phyloP scores from a whole-genome alignment of 2,329 filamentous ascomycete species.

The Aspergillus quadrilineatus region DNA sequence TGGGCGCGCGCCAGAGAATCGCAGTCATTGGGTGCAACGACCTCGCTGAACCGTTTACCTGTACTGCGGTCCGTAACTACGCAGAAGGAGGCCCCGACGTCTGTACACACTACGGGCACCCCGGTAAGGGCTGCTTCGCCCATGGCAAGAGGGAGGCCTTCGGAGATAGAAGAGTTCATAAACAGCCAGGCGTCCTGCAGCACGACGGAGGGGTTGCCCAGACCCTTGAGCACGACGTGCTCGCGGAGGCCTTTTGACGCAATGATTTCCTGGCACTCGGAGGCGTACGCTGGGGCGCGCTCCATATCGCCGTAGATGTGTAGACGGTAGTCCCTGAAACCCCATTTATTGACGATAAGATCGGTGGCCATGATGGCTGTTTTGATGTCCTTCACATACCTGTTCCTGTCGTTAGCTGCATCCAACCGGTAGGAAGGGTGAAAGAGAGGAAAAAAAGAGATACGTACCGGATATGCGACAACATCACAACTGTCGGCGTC shows the following conservation, averaged over 20 bases:
- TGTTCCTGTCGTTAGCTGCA: neutral
- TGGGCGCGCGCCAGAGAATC: constrained; percentile 60
- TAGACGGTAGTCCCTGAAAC: constrained; percentile 61
- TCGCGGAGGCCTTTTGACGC: constrained; percentile 53
- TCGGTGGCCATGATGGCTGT: constrained; percentile 62
- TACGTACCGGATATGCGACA: constrained; percentile 52
- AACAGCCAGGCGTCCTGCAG: constrained; percentile 49
- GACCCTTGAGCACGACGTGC: constrained; percentile 50
- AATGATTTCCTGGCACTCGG: constrained; percentile 57
- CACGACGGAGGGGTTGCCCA: constrained; percentile 17
- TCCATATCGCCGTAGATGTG: constrained; percentile 66
- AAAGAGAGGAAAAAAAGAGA: neutral
- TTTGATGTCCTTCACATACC: constrained; percentile 59
- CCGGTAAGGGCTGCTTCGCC: constrained; percentile 47
- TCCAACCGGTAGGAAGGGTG: too few species aligned
- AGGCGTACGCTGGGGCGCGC: constrained; percentile 60
- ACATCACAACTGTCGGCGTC: constrained; percentile 62
- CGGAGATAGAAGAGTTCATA: constrained; percentile 46
- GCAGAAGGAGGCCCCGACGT: constrained; percentile 42
- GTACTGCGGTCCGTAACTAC: constrained; percentile 43
- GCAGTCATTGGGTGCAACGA: constrained; percentile 64
- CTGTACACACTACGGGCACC: constrained; percentile 43
- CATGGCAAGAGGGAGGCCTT: constrained; percentile 45
- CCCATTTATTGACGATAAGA: constrained; percentile 64
- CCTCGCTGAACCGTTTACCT: constrained; percentile 56